Evolutionary conservation across 2,329 filamentous ascomycete genomes (phyloP), one percentile per base, ranked within the genome.

Genomic region (Talaromyces albobiverticillius): DNA sequence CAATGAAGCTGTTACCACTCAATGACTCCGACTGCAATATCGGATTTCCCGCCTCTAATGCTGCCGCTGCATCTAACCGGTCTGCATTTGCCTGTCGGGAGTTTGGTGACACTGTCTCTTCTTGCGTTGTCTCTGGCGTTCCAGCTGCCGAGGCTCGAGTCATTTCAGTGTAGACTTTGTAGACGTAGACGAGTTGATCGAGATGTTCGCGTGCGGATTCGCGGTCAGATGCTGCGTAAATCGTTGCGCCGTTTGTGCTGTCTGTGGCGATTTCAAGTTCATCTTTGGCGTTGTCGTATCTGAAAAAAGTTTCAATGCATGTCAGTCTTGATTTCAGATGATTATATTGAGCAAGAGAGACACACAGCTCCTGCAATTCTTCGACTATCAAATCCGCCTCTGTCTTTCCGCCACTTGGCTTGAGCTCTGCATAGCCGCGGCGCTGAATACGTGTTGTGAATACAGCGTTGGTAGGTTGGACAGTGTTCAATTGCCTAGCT

Each of bases 191-290:
- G 10, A 74, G 61, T 53, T 73, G 69, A 50, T 76, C 66, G 46
- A 78, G 61, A 4, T 76, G 75, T 52, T 78, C 74, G 26, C 75
- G 72, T 3, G 76, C 74, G 3, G 75, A 73, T 32, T 71, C 71
- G 3, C 76, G 69, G 58, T 79, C 76, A 0, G 70, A 75, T 10
- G 69, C 69, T 1, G 75, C 76, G 61, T 78, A 79, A 52, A 76
- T 72, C 2, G 75, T 74, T 1, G 70, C 64, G 26, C 64, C 66
- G 38, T 76, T 70, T 1, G 76, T 78, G 57, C 74, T 76, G 52
- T 79, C 76, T 0, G 70, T 70, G 3, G 76, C 76, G 57, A 79
- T 78, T 64, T 79, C 76, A 54, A 78, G 76, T 61, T 79, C 76
- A 59, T 79, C 76, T 55, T 71, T 70, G 3, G 76, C 74, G 1